Evolutionary conservation across 208 protist species (phyloP).

Genomic region (Leishmania arabica): DNA sequence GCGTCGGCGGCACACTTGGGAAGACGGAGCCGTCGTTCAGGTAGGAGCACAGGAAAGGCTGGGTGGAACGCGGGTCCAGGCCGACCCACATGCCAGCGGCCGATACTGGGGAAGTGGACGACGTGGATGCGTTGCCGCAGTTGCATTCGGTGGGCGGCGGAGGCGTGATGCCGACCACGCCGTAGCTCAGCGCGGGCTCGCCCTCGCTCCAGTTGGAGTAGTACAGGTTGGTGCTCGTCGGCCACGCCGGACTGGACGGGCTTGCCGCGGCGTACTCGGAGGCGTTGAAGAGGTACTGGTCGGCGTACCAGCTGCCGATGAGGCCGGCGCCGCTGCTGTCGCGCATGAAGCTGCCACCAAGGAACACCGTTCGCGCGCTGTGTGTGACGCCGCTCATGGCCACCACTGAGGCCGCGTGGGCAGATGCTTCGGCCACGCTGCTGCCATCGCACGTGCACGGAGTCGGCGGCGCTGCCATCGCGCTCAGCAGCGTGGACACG

Average conservation of each 20-base stretch:
- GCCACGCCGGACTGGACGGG: conserved; percentile 66
- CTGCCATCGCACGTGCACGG: not conserved
- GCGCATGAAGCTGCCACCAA: conserved; percentile 54
- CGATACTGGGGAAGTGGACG: no score
- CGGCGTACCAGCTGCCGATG: conserved; percentile 60
- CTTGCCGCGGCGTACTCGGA: conserved; percentile 23
- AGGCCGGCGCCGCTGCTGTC: conserved; percentile 36
- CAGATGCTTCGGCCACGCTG: not conserved
- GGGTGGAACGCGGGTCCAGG: conserved; percentile 42
- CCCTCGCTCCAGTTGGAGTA: conserved; percentile 46
- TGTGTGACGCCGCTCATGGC: not conserved
- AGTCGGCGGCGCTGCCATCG: not conserved
- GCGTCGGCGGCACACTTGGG: conserved; percentile 26
- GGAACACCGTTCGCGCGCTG: conserved; percentile 34
- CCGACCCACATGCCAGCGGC: conserved; percentile 38
- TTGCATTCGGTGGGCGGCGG: conserved; percentile 7
- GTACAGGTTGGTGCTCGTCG: conserved; percentile 46
- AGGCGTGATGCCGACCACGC: conserved; percentile 43
- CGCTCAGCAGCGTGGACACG: conserved; percentile 27
- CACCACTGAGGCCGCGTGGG: no score
- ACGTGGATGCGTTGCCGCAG: not conserved
- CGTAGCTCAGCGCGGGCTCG: conserved; percentile 48
- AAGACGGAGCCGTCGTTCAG: conserved; percentile 63
- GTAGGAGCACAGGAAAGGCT: conserved; percentile 74
- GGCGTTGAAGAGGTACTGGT: conserved; percentile 41